These are phyloP conservation scores for Oryza longistaminata DNA, from an alignment of 176 grass and related monocot genomes.

Conservation along the genomic window DNA sequence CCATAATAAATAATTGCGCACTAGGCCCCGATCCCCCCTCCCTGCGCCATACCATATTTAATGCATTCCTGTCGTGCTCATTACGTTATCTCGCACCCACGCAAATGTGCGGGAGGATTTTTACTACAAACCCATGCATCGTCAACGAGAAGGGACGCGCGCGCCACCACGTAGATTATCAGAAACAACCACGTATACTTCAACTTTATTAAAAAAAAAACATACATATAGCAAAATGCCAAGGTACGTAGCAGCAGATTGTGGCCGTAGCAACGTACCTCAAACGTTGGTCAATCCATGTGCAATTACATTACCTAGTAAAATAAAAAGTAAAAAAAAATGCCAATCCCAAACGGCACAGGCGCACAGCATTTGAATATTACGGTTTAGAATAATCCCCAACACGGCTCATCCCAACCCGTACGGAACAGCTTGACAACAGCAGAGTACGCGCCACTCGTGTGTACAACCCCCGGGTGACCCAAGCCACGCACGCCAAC, in stretches of 20 bases:
- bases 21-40: too few relatives aligned
- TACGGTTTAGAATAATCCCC: neutral
- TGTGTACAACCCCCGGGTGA: constrained; percentile 4
- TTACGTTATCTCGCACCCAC: too few relatives aligned
- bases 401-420: neutral
- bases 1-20: too few relatives aligned
- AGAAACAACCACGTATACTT: too few relatives aligned
- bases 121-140: neutral
- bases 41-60: too few relatives aligned
- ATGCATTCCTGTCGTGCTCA: too few relatives aligned
- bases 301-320: neutral
- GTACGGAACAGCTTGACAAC: constrained; percentile 10
- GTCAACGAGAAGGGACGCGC: too few relatives aligned
- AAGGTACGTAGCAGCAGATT: neutral
- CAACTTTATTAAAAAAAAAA: neutral
- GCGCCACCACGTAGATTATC: too few relatives aligned
- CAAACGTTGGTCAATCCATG: neutral
- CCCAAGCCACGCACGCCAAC: neutral
- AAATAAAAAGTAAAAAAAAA: neutral
- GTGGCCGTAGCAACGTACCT: neutral
- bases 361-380: neutral
- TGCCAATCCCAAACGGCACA: neutral
- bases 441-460: neutral
- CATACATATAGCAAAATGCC: neutral
- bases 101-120: neutral